A percentile compares a stretch with the other conserved stretches of the same genome.
Conservation (phyloP, 169 alveolate genomes). For the Plasmodium billcollinsi region DNA sequence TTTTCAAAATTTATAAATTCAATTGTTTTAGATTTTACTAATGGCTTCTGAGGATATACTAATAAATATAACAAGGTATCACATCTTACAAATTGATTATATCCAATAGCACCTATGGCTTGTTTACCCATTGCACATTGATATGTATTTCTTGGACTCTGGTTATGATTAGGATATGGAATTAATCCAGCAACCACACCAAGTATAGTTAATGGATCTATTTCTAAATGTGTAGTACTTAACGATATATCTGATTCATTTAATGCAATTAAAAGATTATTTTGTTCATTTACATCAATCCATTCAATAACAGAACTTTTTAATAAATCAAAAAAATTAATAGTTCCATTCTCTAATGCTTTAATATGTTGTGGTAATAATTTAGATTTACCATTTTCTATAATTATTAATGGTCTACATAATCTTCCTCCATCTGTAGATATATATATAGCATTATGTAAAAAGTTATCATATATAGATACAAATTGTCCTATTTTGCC, state of each 20-base stretch:
- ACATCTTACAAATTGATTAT: constrained; percentile 93
- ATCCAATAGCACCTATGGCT: constrained; percentile 99
- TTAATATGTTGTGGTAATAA: constrained; percentile 79
- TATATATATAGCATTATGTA: constrained; percentile 94
- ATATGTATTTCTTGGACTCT: constrained; percentile 99
- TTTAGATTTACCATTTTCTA: constrained; percentile 94
- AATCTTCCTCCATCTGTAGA: constrained; percentile 99
- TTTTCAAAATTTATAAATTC: constrained; percentile 96
- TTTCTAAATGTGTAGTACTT: constrained; percentile 98
- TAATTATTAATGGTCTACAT: constrained; percentile 98
- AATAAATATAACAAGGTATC: constrained; percentile 95
- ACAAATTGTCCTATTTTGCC: constrained; percentile 98
- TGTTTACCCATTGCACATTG: constrained; percentile 99
- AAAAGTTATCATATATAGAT: constrained; percentile 94
- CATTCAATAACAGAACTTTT: constrained; percentile 96
- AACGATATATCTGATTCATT: constrained; percentile 91
- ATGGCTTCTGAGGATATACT: constrained; percentile 98
- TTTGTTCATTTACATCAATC: constrained; percentile 99
- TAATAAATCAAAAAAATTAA: constrained; percentile 81
- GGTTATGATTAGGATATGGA: constrained; percentile 99
- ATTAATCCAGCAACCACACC: constrained; percentile 99
- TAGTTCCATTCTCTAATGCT: constrained; percentile 86
- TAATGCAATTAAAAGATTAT: constrained; percentile 96
- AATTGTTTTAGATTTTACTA: constrained; percentile 97
- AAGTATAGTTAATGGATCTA: constrained; percentile 97